These are phyloP conservation scores for Aspergillus cavernicola DNA, from an alignment of 495 filamentous ascomycete species.

Conservation along the genomic window DNA sequence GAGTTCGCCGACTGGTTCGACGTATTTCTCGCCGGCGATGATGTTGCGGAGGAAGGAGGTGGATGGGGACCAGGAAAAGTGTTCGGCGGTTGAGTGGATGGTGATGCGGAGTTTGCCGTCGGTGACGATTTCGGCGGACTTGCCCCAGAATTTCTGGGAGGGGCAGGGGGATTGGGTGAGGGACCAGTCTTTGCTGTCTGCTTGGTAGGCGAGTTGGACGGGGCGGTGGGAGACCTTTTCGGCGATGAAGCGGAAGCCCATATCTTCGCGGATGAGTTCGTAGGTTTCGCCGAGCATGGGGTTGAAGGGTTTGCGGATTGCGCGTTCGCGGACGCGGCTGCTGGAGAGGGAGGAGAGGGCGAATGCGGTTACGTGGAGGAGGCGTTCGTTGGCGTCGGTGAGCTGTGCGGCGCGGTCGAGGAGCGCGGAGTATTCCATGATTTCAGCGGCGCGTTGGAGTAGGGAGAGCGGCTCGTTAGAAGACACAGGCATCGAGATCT, in stretches of 20 bases:
- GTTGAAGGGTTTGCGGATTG: conserved; percentile 97
- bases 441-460: conserved; percentile 82
- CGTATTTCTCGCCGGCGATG: conserved; percentile 96
- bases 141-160: conserved; percentile 97
- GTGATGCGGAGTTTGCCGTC: conserved; percentile 78
- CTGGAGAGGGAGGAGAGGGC: conserved; percentile 79
- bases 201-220: conserved; percentile 88
- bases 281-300: conserved; percentile 96
- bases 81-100: conserved; percentile 67
- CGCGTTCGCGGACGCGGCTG: conserved; percentile 77
- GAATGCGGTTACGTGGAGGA: conserved; percentile 85
- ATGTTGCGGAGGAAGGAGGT: conserved; percentile 93
- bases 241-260: conserved; percentile 81
- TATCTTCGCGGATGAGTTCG: conserved; percentile 85
- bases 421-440: conserved; percentile 82
- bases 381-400: conserved; percentile 57
- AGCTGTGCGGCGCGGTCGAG: conserved; percentile 69
- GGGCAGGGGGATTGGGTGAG: conserved; percentile 83
- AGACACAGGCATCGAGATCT: conserved; percentile 94
- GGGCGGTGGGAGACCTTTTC: conserved; percentile 94
- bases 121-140: conserved; percentile 86
- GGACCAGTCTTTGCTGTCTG: conserved; percentile 78
- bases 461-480: conserved; percentile 90
- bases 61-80: conserved; percentile 77
- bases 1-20: conserved; percentile 90